Evolutionary conservation across 495 filamentous ascomycete genomes (phyloP).

Genomic region (Aspergillus mulundensis): DNA sequence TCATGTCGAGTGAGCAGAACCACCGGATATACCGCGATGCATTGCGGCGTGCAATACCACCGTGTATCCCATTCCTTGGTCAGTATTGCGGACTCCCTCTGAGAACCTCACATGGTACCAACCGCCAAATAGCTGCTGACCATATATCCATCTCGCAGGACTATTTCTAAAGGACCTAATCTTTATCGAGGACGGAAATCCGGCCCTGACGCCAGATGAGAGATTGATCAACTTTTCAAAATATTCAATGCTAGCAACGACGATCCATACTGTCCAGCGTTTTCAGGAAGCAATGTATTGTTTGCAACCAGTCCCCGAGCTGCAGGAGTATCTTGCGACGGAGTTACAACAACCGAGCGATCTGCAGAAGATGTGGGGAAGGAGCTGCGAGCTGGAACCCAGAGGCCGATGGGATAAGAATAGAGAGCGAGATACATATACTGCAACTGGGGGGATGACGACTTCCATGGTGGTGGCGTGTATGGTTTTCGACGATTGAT

Average conservation of each 20-base stretch:
- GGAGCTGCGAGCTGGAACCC: conserved; percentile 79
- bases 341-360: conserved; percentile 82
- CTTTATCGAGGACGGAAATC: conserved; percentile 95
- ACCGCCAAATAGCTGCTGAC: neutral
- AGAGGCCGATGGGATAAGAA: conserved; percentile 67
- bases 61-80: conserved; percentile 96
- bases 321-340: conserved; percentile 86
- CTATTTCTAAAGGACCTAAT: conserved; percentile 92
- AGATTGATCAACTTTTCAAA: conserved; percentile 93
- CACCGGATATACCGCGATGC: conserved; percentile 84
- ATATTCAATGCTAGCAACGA: conserved; percentile 86
- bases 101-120: conserved; percentile 10
- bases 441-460: conserved; percentile 44
- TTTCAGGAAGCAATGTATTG: conserved; percentile 87
- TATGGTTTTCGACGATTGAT: conserved; percentile 18
- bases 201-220: conserved; percentile 72
- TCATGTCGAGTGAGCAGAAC: conserved; percentile 93
- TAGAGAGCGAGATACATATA: conserved; percentile 32
- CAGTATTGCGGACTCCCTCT: conserved; percentile 9
- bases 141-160: conserved; percentile 41
- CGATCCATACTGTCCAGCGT: conserved; percentile 87
- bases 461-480: conserved; percentile 26
- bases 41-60: conserved; percentile 75
- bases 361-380: conserved; percentile 81
- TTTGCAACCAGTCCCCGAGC: conserved; percentile 73